Percentiles rank a stretch among this genome's conserved stretches.
phyloP scores from a whole-genome alignment of 1,284 basidiomycete species.

The Ustilago tritici region DNA sequence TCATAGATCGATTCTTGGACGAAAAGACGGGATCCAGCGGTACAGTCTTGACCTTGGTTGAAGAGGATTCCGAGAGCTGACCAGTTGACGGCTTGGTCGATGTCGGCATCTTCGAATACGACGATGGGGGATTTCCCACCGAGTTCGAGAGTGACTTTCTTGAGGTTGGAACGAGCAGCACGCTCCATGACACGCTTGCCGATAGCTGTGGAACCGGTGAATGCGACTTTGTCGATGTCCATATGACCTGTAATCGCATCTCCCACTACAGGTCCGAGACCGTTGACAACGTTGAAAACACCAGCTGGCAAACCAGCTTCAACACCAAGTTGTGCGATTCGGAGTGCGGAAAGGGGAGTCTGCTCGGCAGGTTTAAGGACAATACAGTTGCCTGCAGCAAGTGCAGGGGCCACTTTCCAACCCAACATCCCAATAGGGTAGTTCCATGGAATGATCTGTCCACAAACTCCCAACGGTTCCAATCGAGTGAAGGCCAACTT shows the following conservation, averaged over 20 bases:
- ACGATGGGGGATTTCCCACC: constrained; percentile 87
- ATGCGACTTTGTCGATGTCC: constrained; percentile 76
- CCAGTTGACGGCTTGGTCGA: constrained; percentile 72
- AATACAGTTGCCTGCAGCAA: constrained; percentile 70
- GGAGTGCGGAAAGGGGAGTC: constrained; percentile 76
- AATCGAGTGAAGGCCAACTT: constrained; percentile 78
- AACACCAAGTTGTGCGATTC: constrained; percentile 80
- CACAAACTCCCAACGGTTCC: constrained; percentile 89
- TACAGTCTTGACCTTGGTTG: constrained; percentile 75
- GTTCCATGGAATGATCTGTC: constrained; percentile 72
- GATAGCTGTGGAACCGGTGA: constrained; percentile 76
- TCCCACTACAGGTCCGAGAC: constrained; percentile 84
- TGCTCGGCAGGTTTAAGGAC: constrained; percentile 79
- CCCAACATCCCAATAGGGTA: constrained; percentile 75
- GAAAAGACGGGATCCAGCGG: constrained; percentile 80
- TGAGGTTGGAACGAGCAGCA: constrained; percentile 86
- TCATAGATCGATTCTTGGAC: constrained; percentile 77
- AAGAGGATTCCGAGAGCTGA: constrained; percentile 83
- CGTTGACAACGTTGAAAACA: constrained; percentile 80
- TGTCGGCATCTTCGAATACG: constrained; percentile 76
- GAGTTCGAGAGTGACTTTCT: constrained; percentile 82
- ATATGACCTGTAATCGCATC: constrained; percentile 75
- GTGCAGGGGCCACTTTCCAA: constrained; percentile 74
- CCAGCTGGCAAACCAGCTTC: constrained; percentile 84
- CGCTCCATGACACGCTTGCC: constrained; percentile 80